Evolutionary conservation across 495 filamentous ascomycete species (phyloP), one percentile per base, ranked within the genome.

Genomic region (Lepraria neglecta): DNA sequence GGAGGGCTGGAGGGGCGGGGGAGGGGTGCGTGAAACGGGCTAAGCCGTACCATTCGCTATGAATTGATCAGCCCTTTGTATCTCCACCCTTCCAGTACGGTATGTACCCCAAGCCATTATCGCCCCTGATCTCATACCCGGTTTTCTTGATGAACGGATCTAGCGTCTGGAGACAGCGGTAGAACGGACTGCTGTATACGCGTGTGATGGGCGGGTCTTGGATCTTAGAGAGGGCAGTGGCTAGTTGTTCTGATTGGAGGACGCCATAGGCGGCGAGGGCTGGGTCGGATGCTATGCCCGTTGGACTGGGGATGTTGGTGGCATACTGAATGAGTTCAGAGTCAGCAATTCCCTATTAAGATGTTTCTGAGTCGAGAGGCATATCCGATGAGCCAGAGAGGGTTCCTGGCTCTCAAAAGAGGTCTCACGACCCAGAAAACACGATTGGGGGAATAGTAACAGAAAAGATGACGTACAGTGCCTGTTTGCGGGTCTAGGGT

Each of bases 141-240:
- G 86, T 72, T 31, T 71, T 71, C 63, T 85, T 79, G 12, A 89
- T 80, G 27, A 83, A 81, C 0, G 65, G 65, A 56, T 74, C 69
- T 46, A 97, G 81, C 0, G 94, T 97, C 72, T 97, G 89, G 21
- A 97, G 75, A 71, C 94, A 98, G 58, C 94, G 83, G 72, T 95
- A 97, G 69, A 92, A 97, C 15, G 91, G 90, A 63, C 85, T 90
- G 15, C 80, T 86, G 76, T 96, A 97, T 66, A 97, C 75, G 57
- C 83, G 79, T 28, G 91, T 87, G 55, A 88, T 78, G 40, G 85
- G 80, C 12, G 90, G 87, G 27, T 84, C 70, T n/a, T 24, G 47
- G 5, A 86, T 68, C 4, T 71, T 70, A n/a, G 72, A 47, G 28
- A 97, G 73, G 50, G 90, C 79, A 4, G 72, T 73, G 11, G 83